Conservation (phyloP, 2,329 filamentous ascomycete genomes). For the Pestalotiopsis sp. region DNA sequence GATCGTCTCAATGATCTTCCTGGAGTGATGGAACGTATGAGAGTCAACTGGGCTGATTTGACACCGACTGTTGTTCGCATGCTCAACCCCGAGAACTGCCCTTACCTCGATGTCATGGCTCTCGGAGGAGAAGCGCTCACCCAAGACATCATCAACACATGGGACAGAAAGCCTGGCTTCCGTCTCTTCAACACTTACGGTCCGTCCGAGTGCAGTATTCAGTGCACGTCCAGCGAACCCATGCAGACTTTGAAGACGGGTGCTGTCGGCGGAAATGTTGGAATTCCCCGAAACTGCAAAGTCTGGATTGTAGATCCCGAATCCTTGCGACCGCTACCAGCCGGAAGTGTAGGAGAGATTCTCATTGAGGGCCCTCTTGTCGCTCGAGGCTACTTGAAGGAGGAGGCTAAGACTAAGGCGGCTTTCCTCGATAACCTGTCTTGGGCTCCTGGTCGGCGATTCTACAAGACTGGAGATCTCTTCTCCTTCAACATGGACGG, state of each 20-base stretch:
- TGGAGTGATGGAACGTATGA: conserved; percentile 21
- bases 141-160: conserved; percentile 1
- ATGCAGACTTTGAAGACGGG: background rate
- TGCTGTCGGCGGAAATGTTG: background rate
- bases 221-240: background rate
- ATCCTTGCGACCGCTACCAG: background rate
- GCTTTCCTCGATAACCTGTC: conserved; percentile 16
- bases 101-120: conserved; percentile 23
- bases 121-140: conserved; percentile 30
- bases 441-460: background rate
- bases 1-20: conserved; percentile 37
- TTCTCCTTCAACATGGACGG: conserved; percentile 5
- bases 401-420: background rate
- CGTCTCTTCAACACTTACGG: conserved; percentile 5
- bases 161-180: background rate
- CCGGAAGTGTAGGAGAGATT: conserved; percentile 9
- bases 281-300: background rate
- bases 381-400: conserved; percentile 7
- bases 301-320: conserved; percentile 7
- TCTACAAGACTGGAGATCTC: conserved; percentile 10
- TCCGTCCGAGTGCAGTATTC: conserved; percentile 2
- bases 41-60: conserved; percentile 26
- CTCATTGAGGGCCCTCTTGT: conserved; percentile 9
- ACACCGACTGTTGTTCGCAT: conserved; percentile 31
- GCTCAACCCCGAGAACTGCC: conserved; percentile 25